Percentiles rank a stretch among this genome's conserved stretches.
Evolutionary conservation across 257 asterid species (phyloP).

Genomic region (Gardenia jasminoides): DNA sequence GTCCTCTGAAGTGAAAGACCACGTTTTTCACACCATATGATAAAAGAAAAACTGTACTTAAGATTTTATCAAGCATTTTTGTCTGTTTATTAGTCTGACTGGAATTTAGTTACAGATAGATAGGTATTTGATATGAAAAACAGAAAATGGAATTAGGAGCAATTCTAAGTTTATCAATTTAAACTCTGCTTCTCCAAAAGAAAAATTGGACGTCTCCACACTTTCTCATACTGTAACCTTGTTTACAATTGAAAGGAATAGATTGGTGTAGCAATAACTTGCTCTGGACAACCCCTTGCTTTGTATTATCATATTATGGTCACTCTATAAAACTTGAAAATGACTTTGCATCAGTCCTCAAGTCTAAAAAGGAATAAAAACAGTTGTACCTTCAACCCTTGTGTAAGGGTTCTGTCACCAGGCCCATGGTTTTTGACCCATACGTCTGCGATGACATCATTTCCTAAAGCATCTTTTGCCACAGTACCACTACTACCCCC

Average conservation of each 20-base stretch:
- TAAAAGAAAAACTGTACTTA: not conserved
- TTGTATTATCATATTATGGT: not conserved
- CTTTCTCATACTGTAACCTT: not conserved
- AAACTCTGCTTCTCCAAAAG: not conserved
- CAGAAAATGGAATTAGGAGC: not conserved
- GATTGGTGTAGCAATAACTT: not conserved
- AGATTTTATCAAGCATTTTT: not conserved
- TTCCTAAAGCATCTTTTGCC: slow-evolving; percentile 93
- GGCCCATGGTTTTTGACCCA: slow-evolving; percentile 82
- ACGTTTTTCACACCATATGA: not conserved
- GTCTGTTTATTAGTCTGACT: not conserved
- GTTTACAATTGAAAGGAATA: not conserved
- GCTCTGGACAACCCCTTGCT: not conserved
- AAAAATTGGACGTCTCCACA: not conserved
- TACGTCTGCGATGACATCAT: slow-evolving; percentile 61
- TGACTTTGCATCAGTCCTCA: not conserved
- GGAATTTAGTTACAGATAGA: not conserved
- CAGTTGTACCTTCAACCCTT: slow-evolving; percentile 76
- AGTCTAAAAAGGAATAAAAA: not conserved
- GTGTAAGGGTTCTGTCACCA: slow-evolving; percentile 84
- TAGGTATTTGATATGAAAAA: not conserved
- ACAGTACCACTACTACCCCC: slow-evolving; percentile 49
- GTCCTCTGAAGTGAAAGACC: not conserved
- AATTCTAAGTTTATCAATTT: not conserved
- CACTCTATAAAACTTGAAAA: not conserved